Percentiles rank a stretch among this genome's conserved stretches.
phyloP scores from a whole-genome alignment of 331 rosid species.

The Telfairia occidentalis region DNA sequence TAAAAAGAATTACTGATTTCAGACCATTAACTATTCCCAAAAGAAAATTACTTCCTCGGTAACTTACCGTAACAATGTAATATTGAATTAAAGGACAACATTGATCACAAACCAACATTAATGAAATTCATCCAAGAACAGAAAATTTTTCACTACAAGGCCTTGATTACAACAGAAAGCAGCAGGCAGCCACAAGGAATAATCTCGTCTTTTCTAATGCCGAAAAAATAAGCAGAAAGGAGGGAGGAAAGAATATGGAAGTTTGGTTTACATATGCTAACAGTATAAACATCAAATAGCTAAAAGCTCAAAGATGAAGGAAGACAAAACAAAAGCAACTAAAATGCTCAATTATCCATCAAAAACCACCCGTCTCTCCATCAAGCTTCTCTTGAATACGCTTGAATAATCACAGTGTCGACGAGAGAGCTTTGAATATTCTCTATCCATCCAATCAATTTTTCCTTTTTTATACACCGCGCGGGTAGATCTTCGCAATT shows the following conservation, averaged over 20 bases:
- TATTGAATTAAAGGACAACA: neutral
- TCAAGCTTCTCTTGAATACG: neutral
- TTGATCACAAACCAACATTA: neutral
- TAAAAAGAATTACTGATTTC: no score
- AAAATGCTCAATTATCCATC: neutral
- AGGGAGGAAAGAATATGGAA: neutral
- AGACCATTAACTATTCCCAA: no score
- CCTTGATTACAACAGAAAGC: conserved; percentile 11
- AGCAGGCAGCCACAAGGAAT: neutral
- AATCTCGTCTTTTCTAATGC: neutral
- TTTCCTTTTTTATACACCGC: neutral
- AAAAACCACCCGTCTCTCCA: neutral
- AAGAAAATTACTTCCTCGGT: neutral
- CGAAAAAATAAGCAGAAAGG: neutral
- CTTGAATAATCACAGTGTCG: neutral
- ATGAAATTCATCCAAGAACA: neutral
- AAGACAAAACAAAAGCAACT: neutral
- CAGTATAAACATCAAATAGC: conserved; percentile 8
- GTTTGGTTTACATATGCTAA: conserved; percentile 6
- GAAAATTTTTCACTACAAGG: neutral
- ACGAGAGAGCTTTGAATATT: neutral
- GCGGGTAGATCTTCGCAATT: conserved; percentile 13
- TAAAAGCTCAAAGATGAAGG: neutral
- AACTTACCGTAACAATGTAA: neutral
- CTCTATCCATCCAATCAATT: neutral